Conservation (phyloP, 192 early-diverging fungal species). For the Piromyces finnis region DNA sequence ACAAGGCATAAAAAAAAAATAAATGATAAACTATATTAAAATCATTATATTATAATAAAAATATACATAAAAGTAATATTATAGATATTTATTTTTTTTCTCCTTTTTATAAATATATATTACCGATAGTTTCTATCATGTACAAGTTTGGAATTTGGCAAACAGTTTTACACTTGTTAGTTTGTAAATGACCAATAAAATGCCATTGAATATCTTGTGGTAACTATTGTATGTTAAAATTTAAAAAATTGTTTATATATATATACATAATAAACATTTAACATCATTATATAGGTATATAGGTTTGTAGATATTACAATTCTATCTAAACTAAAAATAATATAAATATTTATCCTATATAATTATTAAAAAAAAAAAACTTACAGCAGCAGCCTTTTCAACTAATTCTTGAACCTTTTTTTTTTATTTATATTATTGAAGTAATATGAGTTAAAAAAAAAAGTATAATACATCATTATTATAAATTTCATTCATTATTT, state of each 20-base stretch:
- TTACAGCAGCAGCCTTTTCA: constrained; percentile 61
- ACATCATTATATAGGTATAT: too few relatives aligned
- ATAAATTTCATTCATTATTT: too few relatives aligned
- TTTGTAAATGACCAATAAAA: constrained; percentile 90
- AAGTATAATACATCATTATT: too few relatives aligned
- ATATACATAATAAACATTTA: too few relatives aligned
- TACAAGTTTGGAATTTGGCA: constrained; percentile 50
- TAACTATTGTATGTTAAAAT: constrained; percentile 13
- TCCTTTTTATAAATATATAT: too few relatives aligned
- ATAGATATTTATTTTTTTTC: too few relatives aligned
- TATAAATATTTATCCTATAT: too few relatives aligned
- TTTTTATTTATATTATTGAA: neutral
- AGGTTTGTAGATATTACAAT: too few relatives aligned
- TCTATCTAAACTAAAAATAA: too few relatives aligned
- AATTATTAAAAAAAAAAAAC: neutral
- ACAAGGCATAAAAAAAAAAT: neutral
- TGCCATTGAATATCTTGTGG: constrained; percentile 90
- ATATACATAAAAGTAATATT: neutral
- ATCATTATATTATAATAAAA: neutral
- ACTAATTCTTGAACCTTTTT: constrained; percentile 76
- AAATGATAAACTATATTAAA: neutral
- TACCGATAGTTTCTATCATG: constrained; percentile 76
- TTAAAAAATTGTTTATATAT: too few relatives aligned
- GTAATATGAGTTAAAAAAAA: too few relatives aligned
- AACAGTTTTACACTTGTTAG: constrained; percentile 79